A percentile compares a stretch with the other conserved stretches of the same genome.
phyloP scores from a whole-genome alignment of 352 stramenopile genomes.

The Phytophthora pluvialis region DNA sequence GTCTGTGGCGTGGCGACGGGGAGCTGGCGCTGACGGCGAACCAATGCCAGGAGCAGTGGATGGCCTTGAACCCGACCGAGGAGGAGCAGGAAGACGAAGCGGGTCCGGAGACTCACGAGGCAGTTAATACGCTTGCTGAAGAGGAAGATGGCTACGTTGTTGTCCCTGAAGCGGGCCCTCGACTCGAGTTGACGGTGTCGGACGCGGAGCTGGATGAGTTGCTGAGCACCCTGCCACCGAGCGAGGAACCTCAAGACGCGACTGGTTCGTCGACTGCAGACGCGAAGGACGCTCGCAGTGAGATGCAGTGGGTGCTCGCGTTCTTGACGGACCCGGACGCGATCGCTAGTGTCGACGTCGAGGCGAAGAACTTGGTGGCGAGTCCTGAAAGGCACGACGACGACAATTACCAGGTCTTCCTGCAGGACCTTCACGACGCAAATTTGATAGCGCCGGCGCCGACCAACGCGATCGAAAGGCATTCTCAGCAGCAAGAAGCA shows the following conservation, averaged over 20 bases:
- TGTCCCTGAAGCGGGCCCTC: conserved; percentile 26
- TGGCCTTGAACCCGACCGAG: conserved; percentile 66
- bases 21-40: conserved; percentile 50
- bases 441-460: conserved; percentile 47
- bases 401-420: conserved; percentile 78
- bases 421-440: conserved; percentile 61
- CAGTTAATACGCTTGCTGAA: background rate
- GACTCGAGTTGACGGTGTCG: conserved; percentile 62
- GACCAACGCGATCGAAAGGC: conserved; percentile 1
- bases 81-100: conserved; percentile 42
- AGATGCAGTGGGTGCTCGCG: conserved; percentile 80
- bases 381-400: conserved; percentile 52
- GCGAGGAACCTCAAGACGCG: conserved; percentile 2
- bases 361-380: conserved; percentile 62
- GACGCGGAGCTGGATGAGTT: conserved; percentile 67
- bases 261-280: conserved; percentile 12
- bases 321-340: conserved; percentile 65
- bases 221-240: conserved; percentile 44
- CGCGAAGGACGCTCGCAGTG: conserved; percentile 34
- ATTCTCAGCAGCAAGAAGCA: conserved; percentile 5
- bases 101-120: background rate
- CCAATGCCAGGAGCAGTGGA: conserved; percentile 70
- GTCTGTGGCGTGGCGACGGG: conserved; percentile 38
- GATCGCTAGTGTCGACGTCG: conserved; percentile 49
- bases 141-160: conserved; percentile 23